Evolutionary conservation across 371 early-diverging fungal genomes (phyloP), one percentile per base, ranked within the genome.

Genomic region (Antonospora locustae): DNA sequence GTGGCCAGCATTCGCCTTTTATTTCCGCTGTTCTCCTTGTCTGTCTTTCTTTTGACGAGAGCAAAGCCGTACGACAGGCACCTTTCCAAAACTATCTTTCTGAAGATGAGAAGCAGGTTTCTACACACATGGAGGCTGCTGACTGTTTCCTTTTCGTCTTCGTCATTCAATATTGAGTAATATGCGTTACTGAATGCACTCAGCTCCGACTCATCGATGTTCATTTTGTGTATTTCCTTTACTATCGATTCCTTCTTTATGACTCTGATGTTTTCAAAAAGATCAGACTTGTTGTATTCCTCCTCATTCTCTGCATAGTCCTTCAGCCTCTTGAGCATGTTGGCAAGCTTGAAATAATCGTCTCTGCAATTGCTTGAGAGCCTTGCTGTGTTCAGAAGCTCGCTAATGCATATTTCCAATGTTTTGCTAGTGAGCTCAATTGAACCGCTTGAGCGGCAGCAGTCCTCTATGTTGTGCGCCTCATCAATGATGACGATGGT

Each of bases 401-500:
- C 75, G 11, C 50, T 55, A 12, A 43, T 32, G n/a, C 61, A 22
- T 24, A 52, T 44, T 5, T 44, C 55, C 6, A 78, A 46, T 12
- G 66, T 60, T 6, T 44, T 32, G 0, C 49, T 48, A 0, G 62
- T 48, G 0, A 80, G 27, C 16, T 78, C 80, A 46, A 80, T 64
- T 11, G 79, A 79, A 0, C 72, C 71, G 6, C 77, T 65, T 19
- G 76, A 73, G 30, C 72, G 47, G 56, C 81, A 80, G 27, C 50
- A 53, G 43, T 67, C 67, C 41, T 69, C 73, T 50, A 78, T 70
- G 46, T 80, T 79, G 38, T 80, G 80, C 3, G 79, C 82, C 54
- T 91, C 92, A 59, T 91, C 92, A 28, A 91, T 67, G 27, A 91
- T 85, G 2, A 91, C 66, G 14, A 88, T 78, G 23, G 76, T 62